These are phyloP conservation scores for Halophytophthora batemanensis DNA, from an alignment of 352 stramenopile species.

Conservation along the genomic window DNA sequence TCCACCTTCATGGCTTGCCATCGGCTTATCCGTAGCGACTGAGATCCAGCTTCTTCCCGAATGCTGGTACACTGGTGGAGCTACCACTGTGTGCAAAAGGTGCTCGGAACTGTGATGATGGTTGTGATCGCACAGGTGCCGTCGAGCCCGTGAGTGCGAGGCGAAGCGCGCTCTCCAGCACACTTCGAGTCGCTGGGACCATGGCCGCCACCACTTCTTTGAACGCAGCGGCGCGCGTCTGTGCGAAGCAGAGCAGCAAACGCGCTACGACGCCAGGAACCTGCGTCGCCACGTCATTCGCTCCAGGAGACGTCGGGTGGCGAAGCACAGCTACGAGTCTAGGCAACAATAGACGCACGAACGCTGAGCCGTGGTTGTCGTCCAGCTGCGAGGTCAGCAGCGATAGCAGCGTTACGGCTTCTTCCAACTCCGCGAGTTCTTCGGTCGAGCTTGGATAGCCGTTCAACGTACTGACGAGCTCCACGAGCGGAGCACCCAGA, in stretches of 20 bases:
- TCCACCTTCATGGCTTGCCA: neutral
- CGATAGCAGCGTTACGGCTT: constrained; percentile 45
- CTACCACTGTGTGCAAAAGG: constrained; percentile 3
- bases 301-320: constrained; percentile 6
- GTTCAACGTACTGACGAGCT: constrained; percentile 20
- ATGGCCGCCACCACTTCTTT: constrained; percentile 51
- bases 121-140: neutral
- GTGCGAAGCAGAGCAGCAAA: constrained; percentile 49
- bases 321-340: constrained; percentile 41
- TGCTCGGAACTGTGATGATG: constrained; percentile 5
- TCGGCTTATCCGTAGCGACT: constrained; percentile 41
- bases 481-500: constrained; percentile 38
- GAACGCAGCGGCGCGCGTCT: constrained; percentile 46
- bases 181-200: constrained; percentile 25
- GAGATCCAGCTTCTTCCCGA: constrained; percentile 35
- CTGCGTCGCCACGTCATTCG: constrained; percentile 18
- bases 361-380: constrained; percentile 37
- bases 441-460: constrained; percentile 20
- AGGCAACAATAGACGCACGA: constrained; percentile 61
- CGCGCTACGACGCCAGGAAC: constrained; percentile 26
- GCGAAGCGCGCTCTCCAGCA: constrained; percentile 43
- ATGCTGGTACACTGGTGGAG: neutral
- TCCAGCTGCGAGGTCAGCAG: constrained; percentile 46
- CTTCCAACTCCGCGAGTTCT: constrained; percentile 33
- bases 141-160: constrained; percentile 34